A percentile compares a stretch with the other conserved stretches of the same genome.
Evolutionary conservation across 306 rosid genomes (phyloP).

Genomic region (Erythrophleum fordii): DNA sequence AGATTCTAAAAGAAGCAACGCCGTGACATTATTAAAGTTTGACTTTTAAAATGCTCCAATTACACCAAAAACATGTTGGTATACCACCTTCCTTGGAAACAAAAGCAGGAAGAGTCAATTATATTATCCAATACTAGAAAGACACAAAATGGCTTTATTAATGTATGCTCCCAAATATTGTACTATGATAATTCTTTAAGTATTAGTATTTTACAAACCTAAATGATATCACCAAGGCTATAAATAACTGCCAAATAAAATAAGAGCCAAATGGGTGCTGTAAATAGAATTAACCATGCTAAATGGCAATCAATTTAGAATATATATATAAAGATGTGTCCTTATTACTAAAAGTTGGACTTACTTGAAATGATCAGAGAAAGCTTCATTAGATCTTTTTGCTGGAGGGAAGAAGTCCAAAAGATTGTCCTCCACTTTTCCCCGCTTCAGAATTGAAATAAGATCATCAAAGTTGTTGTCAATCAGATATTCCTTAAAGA

Average conservation of each 20-base stretch:
- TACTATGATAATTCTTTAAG: not conserved
- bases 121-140: not conserved
- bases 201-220: not conserved
- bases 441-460: conserved; percentile 92
- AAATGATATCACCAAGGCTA: not conserved
- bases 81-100: no score
- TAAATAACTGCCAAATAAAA: not conserved
- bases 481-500: conserved; percentile 91
- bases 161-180: not conserved
- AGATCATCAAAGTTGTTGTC: conserved; percentile 98
- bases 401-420: conserved; percentile 87
- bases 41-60: no score
- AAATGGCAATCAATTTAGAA: not conserved
- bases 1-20: not conserved
- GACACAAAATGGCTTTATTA: not conserved
- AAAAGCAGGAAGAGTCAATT: not conserved
- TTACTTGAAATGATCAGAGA: conserved; percentile 98
- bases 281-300: conserved; percentile 3
- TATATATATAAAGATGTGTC: not conserved
- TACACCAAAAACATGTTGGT: no score
- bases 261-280: not conserved
- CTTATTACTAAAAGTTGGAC: conserved; percentile 31
- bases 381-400: conserved; percentile 79
- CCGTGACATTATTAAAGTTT: not conserved
- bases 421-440: conserved; percentile 95